Conservation (phyloP, 2,329 filamentous ascomycete species). For the Anthostomella pinea region DNA sequence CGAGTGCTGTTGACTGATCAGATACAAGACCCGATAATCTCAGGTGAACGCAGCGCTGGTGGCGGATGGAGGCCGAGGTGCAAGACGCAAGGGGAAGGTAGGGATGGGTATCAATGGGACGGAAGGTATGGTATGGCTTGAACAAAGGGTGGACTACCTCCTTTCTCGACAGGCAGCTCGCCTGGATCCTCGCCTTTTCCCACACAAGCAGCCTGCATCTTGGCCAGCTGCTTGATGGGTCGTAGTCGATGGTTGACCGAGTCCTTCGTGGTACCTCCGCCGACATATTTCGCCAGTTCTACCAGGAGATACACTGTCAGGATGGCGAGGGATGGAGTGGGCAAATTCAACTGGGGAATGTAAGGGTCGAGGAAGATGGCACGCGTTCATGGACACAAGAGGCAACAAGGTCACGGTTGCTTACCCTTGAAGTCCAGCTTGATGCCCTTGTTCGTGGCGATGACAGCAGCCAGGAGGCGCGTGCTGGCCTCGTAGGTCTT, state of each 20-base stretch:
- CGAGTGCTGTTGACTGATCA: slow-evolving; percentile 10
- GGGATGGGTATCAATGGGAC: slow-evolving; percentile 1
- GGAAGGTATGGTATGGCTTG: slow-evolving; percentile 5
- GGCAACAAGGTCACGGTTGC: slow-evolving; percentile 20
- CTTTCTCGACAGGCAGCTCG: slow-evolving; percentile 33
- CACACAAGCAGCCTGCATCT: slow-evolving; percentile 33
- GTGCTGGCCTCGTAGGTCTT: slow-evolving; percentile 58
- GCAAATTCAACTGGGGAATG: neutral
- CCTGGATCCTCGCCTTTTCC: slow-evolving; percentile 32
- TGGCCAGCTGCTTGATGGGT: slow-evolving; percentile 37
- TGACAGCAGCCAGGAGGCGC: slow-evolving; percentile 58
- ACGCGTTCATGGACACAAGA: neutral
- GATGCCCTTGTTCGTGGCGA: slow-evolving; percentile 53
- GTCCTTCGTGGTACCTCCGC: slow-evolving; percentile 32
- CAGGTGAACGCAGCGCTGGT: too few relatives aligned
- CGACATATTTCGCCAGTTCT: slow-evolving; percentile 27
- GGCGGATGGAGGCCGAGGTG: neutral
- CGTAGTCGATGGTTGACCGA: slow-evolving; percentile 39
- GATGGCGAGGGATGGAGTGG: slow-evolving; percentile 6
- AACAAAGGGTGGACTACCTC: slow-evolving; percentile 30
- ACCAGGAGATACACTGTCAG: slow-evolving; percentile 2
- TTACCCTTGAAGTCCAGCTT: slow-evolving; percentile 63
- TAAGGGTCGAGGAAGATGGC: neutral
- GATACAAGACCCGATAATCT: neutral
- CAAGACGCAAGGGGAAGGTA: slow-evolving; percentile 2